Percentiles rank a stretch among this genome's conserved stretches.
These are phyloP conservation scores for Tetracentron sinense DNA, from an alignment of 164 flowering plant genomes.

Conservation along the genomic window DNA sequence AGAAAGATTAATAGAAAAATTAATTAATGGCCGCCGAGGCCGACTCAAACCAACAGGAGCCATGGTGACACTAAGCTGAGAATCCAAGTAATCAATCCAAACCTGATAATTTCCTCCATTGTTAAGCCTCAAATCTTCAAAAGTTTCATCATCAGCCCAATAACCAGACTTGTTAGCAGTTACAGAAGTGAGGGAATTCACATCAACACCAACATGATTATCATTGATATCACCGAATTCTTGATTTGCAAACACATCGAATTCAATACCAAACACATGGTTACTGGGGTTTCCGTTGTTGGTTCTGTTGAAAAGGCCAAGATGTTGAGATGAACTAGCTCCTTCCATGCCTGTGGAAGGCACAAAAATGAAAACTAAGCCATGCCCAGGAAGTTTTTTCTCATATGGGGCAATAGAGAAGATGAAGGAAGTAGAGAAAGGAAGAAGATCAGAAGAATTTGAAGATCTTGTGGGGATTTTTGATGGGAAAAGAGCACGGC, in stretches of 20 bases:
- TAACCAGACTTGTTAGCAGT: slow-evolving; percentile 25
- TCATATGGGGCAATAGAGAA: slow-evolving; percentile 30
- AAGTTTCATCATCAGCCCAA: slow-evolving; percentile 11
- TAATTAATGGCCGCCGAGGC: slow-evolving; percentile 30
- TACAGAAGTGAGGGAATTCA: slow-evolving; percentile 29
- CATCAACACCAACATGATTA: slow-evolving; percentile 39
- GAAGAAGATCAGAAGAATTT: slow-evolving; percentile 9
- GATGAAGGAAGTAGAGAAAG: slow-evolving; percentile 41
- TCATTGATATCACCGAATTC: slow-evolving; percentile 32
- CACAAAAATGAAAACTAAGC: slow-evolving; percentile 31
- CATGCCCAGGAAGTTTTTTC: slow-evolving; percentile 27
- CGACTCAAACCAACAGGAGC: slow-evolving; percentile 28
- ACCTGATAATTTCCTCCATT: slow-evolving; percentile 40
- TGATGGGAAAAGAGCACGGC: slow-evolving; percentile 28
- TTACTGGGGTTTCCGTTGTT: slow-evolving; percentile 26
- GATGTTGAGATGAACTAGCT: slow-evolving; percentile 24
- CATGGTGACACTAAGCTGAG: slow-evolving; percentile 32
- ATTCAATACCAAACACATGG: slow-evolving; percentile 35
- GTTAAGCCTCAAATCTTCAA: slow-evolving; percentile 22
- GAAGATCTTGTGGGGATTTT: slow-evolving; percentile 26
- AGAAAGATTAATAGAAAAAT: slow-evolving; percentile 23
- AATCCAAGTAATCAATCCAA: slow-evolving; percentile 35
- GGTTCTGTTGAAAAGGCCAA: slow-evolving; percentile 32
- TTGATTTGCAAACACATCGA: slow-evolving; percentile 31
- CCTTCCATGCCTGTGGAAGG: slow-evolving; percentile 23